Evolutionary conservation across 495 filamentous ascomycete species (phyloP).

Genomic region (Daldinia decipiens): DNA sequence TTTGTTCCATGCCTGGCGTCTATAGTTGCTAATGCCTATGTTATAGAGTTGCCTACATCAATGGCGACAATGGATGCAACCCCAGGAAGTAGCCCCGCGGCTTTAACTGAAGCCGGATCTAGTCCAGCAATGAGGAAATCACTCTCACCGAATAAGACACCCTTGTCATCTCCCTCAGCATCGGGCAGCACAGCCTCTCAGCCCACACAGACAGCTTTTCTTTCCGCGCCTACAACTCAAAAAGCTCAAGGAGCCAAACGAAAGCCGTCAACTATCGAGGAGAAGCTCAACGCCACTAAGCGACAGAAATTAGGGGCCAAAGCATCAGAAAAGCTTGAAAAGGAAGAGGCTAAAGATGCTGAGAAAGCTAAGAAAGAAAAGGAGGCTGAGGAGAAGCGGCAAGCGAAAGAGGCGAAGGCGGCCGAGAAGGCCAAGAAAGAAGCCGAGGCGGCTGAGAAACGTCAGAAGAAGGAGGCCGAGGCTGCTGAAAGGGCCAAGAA

Average conservation of each 20-base stretch:
- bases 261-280: conserved; percentile 8
- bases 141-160: conserved; percentile 46
- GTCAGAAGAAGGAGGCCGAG: conserved; percentile 60
- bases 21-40: conserved; percentile 7
- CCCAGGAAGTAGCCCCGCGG: conserved; percentile 46
- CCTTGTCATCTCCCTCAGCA: conserved; percentile 21
- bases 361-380: conserved; percentile 52
- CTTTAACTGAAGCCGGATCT: conserved; percentile 50
- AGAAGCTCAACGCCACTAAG: conserved; percentile 1
- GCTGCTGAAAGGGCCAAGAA: conserved; percentile 63
- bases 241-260: conserved; percentile 22
- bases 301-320: background rate
- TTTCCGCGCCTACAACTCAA: conserved; percentile 17
- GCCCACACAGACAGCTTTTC: conserved; percentile 5
- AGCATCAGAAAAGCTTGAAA: background rate
- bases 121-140: conserved; percentile 46
- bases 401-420: background rate
- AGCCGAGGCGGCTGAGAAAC: conserved; percentile 64
- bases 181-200: conserved; percentile 12
- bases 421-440: conserved; percentile 53
- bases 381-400: conserved; percentile 53
- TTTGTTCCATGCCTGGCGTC: background rate
- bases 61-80: conserved; percentile 29
- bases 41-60: conserved; percentile 25
- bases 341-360: background rate